Evolutionary conservation across 768 basidiomycete genomes (phyloP).

Genomic region (Glaciozyma antarctica): DNA sequence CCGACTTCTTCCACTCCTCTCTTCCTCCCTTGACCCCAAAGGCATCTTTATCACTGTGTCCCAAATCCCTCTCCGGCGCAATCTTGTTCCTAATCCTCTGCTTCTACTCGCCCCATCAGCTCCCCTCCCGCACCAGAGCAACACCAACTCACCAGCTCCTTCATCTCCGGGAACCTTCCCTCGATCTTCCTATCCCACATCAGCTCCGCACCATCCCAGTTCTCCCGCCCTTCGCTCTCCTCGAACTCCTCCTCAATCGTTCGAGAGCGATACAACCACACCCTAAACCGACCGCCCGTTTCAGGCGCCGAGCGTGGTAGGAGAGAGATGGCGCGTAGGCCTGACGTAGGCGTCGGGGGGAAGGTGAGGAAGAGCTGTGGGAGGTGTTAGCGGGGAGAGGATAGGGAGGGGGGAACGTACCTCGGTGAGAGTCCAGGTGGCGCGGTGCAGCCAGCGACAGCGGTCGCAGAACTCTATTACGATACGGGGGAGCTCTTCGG

Average conservation of each 20-base stretch:
- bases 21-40: neutral
- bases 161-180: slow-evolving; percentile 42
- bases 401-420: neutral
- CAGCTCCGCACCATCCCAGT: slow-evolving; percentile 16
- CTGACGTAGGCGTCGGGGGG: slow-evolving; percentile 31
- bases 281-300: slow-evolving; percentile 42
- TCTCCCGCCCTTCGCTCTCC: neutral
- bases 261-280: slow-evolving; percentile 38
- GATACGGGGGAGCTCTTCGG: slow-evolving; percentile 32
- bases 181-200: slow-evolving; percentile 44
- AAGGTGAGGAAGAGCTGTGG: slow-evolving; percentile 41
- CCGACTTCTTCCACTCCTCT: neutral
- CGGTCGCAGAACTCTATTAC: slow-evolving; percentile 43
- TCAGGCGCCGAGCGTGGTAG: slow-evolving; percentile 39
- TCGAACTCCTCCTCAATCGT: neutral
- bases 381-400: neutral
- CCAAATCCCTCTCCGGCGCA: slow-evolving; percentile 38
- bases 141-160: slow-evolving; percentile 20
- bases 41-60: slow-evolving; percentile 39
- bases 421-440: slow-evolving; percentile 43
- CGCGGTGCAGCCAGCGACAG: slow-evolving; percentile 42
- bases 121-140: too few relatives aligned
- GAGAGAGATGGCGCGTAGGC: slow-evolving; percentile 38
- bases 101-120: slow-evolving; percentile 33
- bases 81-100: slow-evolving; percentile 41